These are phyloP conservation scores for Venturia carpophila DNA, from an alignment of 2,329 filamentous ascomycete genomes.

Conservation along the genomic window DNA sequence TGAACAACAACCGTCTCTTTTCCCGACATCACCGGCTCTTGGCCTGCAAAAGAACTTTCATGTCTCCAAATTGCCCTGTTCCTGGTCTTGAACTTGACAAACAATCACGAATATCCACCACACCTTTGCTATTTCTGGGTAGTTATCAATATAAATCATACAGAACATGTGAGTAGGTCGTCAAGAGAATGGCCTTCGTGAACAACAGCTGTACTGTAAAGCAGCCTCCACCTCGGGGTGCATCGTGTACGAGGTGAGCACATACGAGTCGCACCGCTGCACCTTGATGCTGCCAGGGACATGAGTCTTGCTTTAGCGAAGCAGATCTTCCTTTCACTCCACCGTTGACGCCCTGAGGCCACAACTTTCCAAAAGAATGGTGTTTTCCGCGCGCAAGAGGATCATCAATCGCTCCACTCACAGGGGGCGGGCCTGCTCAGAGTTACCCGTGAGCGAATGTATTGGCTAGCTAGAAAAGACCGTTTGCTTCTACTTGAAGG, in stretches of 20 bases:
- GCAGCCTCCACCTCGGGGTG: not conserved
- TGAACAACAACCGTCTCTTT: not conserved
- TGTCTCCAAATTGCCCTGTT: not conserved
- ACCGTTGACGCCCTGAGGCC: not conserved
- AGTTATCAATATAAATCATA: not conserved
- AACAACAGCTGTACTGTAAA: not conserved
- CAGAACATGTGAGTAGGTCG: not conserved
- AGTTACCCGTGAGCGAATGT: too few species aligned
- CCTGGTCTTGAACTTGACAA: not conserved
- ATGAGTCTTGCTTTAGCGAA: slow-evolving; percentile 5
- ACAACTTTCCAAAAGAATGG: not conserved
- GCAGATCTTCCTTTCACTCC: not conserved
- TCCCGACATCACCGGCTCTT: not conserved
- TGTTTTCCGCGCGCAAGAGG: not conserved
- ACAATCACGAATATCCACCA: not conserved
- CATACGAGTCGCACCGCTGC: not conserved
- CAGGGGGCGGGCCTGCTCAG: too few species aligned
- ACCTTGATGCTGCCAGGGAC: not conserved
- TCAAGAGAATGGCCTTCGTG: not conserved
- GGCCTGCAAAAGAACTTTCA: not conserved
- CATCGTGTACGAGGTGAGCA: not conserved
- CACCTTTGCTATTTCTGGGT: not conserved
- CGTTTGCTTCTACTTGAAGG: too few species aligned
- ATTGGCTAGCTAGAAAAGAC: too few species aligned
- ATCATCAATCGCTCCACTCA: too few species aligned